phyloP scores from a whole-genome alignment of 441 rosid genomes.

The Manihot esculenta region DNA sequence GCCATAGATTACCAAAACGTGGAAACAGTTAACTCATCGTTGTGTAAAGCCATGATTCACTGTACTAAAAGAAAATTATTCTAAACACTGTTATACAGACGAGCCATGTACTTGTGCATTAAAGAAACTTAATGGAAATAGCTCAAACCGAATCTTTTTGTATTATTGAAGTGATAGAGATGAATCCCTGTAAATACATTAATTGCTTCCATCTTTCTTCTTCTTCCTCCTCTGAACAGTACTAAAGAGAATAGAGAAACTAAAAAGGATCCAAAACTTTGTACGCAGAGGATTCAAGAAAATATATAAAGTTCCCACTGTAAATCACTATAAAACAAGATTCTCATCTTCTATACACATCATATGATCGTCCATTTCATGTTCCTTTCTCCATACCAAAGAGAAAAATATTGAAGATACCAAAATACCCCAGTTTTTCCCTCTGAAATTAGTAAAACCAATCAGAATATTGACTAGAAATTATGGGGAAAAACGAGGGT shows the following conservation, averaged over 20 bases:
- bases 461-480: constrained; percentile 11
- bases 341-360: constrained; percentile 26
- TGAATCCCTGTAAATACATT: constrained; percentile 25
- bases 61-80: neutral
- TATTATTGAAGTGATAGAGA: constrained; percentile 14
- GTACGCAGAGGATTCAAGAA: neutral
- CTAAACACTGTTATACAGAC: too few relatives aligned
- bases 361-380: constrained; percentile 19
- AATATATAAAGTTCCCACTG: neutral
- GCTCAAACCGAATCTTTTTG: constrained; percentile 4
- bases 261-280: constrained; percentile 6
- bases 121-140: too few relatives aligned
- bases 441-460: constrained; percentile 21
- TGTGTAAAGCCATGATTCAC: neutral
- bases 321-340: constrained; percentile 11
- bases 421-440: constrained; percentile 63
- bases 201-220: neutral
- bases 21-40: neutral
- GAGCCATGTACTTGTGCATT: too few relatives aligned
- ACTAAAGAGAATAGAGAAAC: too few relatives aligned
- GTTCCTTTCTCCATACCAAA: constrained; percentile 5
- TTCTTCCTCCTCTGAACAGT: neutral
- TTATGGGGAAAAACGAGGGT: constrained; percentile 58
- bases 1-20: neutral
- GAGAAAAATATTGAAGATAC: constrained; percentile 13